Base-by-base conservation (phyloP, 2,329 filamentous ascomycete genomes). In the Phialophora expanda region DNA sequence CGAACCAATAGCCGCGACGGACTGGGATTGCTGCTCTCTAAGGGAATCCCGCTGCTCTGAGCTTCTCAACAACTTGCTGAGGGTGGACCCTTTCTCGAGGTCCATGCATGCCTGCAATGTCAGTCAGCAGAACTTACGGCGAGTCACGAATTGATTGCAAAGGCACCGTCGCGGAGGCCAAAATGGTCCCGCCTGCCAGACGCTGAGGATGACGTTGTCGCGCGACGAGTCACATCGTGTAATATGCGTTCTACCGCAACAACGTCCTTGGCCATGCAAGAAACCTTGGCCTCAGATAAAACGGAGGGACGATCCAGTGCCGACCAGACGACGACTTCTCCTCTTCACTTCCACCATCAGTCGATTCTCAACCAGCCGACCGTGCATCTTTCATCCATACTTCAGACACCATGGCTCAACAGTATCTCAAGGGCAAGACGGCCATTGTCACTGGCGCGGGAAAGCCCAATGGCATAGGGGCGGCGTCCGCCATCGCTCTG, bases 361-460 rank as follows among this genome's bases (percentile, higher is more conserved):
- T 28, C 26, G 44, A 59, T 8, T 28, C 22, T 53, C 48, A 14
- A 53, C 9, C 20, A 28, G 24, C 22, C 22, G 2, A 53, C 48
- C 20, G 22, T 28, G 6, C 17, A 41, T 8, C 11, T 20, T 20
- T 46, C 12, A 3, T 61, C 28, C 7, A 34, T 34, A 14, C 22
- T 46, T 20, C 22, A 56, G 17, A 41, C 22, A 59, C 59, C 38
- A 69, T 66, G 64, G 57, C 56, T 26, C 57, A 61, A 50, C 66
- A 67, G 48, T 67, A 62, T 46, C 55, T 69, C 32, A 62, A 66
- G 51, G 69, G 66, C 63, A 74, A 74, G 66, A 59, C 71, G 2
- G 69, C 75, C 44, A 66, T 75, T 22, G 68, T 75, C 20, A 76
- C 74, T 2, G 74, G 73, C 3, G 74, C 73, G 8, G 73, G 69